Conservation (phyloP, 495 filamentous ascomycete genomes). For the Clavariopsis aquatica region DNA sequence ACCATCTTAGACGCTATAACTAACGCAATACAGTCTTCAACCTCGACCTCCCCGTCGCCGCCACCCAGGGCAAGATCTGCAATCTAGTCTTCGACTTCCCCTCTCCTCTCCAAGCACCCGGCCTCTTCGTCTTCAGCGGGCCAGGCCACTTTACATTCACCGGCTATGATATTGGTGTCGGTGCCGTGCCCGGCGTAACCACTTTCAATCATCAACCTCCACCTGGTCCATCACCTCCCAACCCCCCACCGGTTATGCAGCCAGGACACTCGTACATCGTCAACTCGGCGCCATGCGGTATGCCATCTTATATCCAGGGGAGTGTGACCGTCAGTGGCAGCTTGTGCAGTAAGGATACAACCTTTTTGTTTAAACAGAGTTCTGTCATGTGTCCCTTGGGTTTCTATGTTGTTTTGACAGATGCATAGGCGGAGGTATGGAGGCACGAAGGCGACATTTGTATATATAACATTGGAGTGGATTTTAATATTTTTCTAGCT, state of each 20-base stretch:
- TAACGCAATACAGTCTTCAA: constrained; percentile 41
- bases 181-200: constrained; percentile 12
- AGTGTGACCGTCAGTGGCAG: constrained; percentile 10
- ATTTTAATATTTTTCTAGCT: too few relatives aligned
- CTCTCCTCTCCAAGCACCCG: constrained; percentile 43
- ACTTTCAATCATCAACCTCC: constrained; percentile 30
- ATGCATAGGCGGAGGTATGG: too few relatives aligned
- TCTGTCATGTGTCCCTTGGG: constrained; percentile 15
- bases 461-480: too few relatives aligned
- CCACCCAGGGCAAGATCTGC: constrained; percentile 32
- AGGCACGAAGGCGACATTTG: too few relatives aligned
- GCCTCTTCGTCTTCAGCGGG: constrained; percentile 64
- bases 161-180: constrained; percentile 27
- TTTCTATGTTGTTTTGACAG: constrained; percentile 25
- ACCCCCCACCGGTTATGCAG: constrained; percentile 22
- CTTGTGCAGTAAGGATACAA: constrained; percentile 21
- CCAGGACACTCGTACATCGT: constrained; percentile 31
- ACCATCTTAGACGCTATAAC: too few relatives aligned
- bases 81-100: constrained; percentile 36
- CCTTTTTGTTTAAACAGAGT: constrained; percentile 20
- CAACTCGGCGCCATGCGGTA: constrained; percentile 25
- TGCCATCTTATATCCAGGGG: constrained; percentile 6
- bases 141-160: constrained; percentile 65
- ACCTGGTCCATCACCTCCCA: constrained; percentile 27
- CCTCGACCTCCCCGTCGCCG: constrained; percentile 30